Evolutionary conservation across 169 alveolate genomes (phyloP).

Genomic region (Cryptosporidium viatorum): DNA sequence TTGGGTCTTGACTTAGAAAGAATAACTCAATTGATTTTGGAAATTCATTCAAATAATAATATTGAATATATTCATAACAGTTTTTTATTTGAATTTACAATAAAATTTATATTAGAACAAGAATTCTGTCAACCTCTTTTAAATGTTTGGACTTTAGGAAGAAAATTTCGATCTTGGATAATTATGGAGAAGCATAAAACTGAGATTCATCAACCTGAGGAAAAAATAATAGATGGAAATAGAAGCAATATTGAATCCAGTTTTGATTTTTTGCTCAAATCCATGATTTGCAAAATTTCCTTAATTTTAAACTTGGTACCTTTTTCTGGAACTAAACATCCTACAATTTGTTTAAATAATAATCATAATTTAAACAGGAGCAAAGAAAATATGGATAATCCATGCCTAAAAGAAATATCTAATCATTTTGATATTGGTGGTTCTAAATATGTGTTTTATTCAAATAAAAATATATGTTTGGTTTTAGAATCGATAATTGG

Average conservation of each 20-base stretch:
- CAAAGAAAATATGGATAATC: neutral
- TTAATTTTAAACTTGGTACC: conserved; percentile 31
- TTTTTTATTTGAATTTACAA: neutral
- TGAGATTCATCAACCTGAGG: neutral
- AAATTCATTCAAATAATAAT: neutral
- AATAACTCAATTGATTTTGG: neutral
- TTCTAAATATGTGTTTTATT: conserved; percentile 17
- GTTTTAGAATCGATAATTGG: conserved; percentile 26
- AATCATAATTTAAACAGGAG: neutral
- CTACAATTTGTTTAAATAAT: neutral
- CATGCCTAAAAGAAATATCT: neutral
- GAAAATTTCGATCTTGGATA: conserved; percentile 23
- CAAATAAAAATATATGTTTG: conserved; percentile 4
- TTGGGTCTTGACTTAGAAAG: neutral
- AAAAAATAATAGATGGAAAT: neutral
- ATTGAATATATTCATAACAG: neutral
- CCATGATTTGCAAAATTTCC: neutral
- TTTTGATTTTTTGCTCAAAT: neutral
- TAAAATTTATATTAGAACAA: neutral
- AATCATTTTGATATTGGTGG: conserved; percentile 32
- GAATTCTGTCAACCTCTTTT: conserved; percentile 20
- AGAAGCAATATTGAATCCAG: neutral
- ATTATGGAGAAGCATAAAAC: conserved; percentile 28
- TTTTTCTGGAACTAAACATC: conserved; percentile 6
- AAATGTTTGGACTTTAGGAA: conserved; percentile 33